Evolutionary conservation across 129 eudicot species (phyloP).

Genomic region (Mikania micrantha): DNA sequence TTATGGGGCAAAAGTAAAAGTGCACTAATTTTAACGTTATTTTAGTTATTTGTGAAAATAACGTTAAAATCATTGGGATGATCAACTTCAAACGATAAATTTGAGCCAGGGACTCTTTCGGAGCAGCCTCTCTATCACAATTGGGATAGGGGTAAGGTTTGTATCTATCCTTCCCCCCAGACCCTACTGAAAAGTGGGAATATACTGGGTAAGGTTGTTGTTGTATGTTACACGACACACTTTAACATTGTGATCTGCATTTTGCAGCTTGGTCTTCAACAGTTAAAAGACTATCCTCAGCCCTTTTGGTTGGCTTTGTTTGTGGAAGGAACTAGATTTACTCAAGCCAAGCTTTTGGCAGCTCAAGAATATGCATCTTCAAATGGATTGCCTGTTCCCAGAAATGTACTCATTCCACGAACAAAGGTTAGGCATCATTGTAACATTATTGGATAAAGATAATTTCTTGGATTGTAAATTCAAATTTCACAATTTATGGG

Average conservation of each 20-base stretch:
- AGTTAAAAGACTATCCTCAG: constrained; percentile 64
- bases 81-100: too few species aligned
- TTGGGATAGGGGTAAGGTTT: too few species aligned
- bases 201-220: too few species aligned
- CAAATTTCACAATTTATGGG: not conserved
- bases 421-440: constrained; percentile 55
- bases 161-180: too few species aligned
- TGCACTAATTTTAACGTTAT: too few species aligned
- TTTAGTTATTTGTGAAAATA: too few species aligned
- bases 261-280: constrained; percentile 64
- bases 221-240: too few species aligned
- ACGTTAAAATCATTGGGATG: too few species aligned
- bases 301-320: constrained; percentile 85
- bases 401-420: constrained; percentile 81
- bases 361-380: constrained; percentile 93
- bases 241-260: not conserved
- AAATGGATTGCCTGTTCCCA: constrained; percentile 68
- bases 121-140: too few species aligned
- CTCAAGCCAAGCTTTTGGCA: constrained; percentile 81
- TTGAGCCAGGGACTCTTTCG: too few species aligned
- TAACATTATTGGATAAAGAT: not conserved
- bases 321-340: constrained; percentile 89
- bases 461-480: not conserved
- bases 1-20: too few species aligned
- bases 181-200: too few species aligned